Percentiles rank a stretch among this genome's conserved stretches.
Evolutionary conservation across 176 grass and related monocot genomes (phyloP).

Genomic region (Rhynchospora tenuis): DNA sequence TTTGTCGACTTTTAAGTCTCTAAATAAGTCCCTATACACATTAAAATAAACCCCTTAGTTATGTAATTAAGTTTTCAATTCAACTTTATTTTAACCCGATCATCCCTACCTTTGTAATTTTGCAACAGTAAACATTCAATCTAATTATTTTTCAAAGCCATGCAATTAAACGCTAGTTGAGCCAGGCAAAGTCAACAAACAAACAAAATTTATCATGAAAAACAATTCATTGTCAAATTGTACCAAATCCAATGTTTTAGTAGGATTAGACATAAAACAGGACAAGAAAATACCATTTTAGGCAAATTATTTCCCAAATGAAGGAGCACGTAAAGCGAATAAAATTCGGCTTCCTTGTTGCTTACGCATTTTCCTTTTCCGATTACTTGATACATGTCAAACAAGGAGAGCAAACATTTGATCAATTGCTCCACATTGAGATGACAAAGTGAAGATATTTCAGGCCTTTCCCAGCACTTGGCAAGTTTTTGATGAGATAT

Average conservation of each 20-base stretch:
- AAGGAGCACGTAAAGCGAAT: conserved; percentile 84
- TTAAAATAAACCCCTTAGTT: background rate
- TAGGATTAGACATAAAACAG: background rate
- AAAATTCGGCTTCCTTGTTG: conserved; percentile 58
- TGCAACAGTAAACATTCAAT: background rate
- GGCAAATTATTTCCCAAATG: conserved; percentile 69
- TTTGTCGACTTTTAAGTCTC: background rate
- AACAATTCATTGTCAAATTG: background rate
- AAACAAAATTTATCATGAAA: background rate
- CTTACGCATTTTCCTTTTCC: conserved; percentile 31
- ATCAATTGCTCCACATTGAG: conserved; percentile 88
- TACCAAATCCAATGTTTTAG: background rate
- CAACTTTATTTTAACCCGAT: background rate
- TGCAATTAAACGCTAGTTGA: no score
- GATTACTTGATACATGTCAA: conserved; percentile 57
- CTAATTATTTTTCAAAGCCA: background rate
- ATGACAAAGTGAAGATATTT: conserved; percentile 60
- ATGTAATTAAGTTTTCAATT: background rate
- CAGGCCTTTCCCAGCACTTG: conserved; percentile 35
- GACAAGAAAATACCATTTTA: conserved; percentile 51
- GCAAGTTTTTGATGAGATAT: conserved; percentile 69
- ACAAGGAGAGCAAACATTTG: conserved; percentile 77
- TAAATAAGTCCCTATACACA: background rate
- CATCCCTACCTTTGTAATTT: background rate
- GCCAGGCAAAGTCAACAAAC: background rate